These are phyloP conservation scores for Podospora conica DNA, from an alignment of 495 filamentous ascomycete species.

Conservation along the genomic window DNA sequence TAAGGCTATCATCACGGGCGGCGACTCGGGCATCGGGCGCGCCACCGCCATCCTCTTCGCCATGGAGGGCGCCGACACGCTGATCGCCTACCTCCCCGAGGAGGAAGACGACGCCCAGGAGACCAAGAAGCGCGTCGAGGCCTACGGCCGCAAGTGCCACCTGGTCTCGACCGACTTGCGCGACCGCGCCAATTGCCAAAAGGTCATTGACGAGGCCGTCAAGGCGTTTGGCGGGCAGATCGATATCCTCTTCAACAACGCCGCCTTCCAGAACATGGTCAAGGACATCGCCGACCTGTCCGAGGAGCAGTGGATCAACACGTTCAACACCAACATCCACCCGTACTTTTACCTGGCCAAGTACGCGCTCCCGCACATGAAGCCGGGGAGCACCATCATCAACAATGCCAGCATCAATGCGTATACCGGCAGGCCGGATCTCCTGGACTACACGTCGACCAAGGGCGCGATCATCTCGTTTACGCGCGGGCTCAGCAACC, in stretches of 20 bases:
- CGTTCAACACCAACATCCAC: conserved; percentile 73
- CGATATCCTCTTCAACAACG: conserved; percentile 78
- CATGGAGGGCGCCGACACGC: conserved; percentile 72
- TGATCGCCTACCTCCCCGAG: conserved; percentile 69
- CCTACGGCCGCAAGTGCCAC: conserved; percentile 56
- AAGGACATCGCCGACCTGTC: conserved; percentile 64
- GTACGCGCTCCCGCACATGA: conserved; percentile 70
- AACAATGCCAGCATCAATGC: conserved; percentile 78
- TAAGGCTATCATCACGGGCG: conserved; percentile 75
- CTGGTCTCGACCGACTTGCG: conserved; percentile 56
- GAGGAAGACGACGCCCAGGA: conserved; percentile 74
- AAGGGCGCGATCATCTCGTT: conserved; percentile 83
- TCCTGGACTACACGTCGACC: conserved; percentile 79
- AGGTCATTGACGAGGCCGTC: conserved; percentile 59
- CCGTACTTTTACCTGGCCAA: conserved; percentile 72
- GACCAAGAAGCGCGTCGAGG: conserved; percentile 62
- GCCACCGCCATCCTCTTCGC: conserved; percentile 73
- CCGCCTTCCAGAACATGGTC: conserved; percentile 68
- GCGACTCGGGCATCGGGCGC: conserved; percentile 77
- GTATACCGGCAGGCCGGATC: conserved; percentile 74
- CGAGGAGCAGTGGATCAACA: conserved; percentile 76
- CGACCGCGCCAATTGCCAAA: conserved; percentile 59
- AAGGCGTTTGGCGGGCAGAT: conserved; percentile 55
- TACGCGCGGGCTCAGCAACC: conserved; percentile 71
- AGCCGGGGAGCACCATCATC: conserved; percentile 70